A percentile compares a stretch with the other conserved stretches of the same genome.
Evolutionary conservation across 164 flowering plant species (phyloP).

Genomic region (Vitis riparia): DNA sequence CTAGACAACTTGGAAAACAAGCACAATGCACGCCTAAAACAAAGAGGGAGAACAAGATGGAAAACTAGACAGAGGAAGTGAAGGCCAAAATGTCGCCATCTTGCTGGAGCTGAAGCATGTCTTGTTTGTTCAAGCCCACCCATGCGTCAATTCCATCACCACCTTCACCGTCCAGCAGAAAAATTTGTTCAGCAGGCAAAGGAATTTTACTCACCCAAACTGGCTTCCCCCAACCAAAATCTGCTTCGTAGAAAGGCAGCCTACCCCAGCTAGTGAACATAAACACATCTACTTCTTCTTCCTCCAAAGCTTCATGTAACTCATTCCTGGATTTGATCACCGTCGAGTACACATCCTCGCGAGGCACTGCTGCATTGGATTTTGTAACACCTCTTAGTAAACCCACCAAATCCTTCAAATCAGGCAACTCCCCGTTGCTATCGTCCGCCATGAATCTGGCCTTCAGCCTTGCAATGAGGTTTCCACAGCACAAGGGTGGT

Average conservation of each 20-base stretch:
- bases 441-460: background rate
- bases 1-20: too few species aligned
- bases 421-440: background rate
- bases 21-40: too few species aligned
- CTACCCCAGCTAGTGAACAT: background rate
- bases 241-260: background rate
- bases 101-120: constrained; percentile 6
- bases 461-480: background rate
- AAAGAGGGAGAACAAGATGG: too few species aligned
- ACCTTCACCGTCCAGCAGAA: constrained; percentile 3
- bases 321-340: background rate
- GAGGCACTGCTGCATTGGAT: background rate
- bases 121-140: constrained; percentile 7
- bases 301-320: background rate
- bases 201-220: background rate
- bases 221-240: constrained; percentile 13
- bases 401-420: background rate
- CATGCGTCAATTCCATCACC: constrained; percentile 14
- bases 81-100: constrained; percentile 1
- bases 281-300: constrained; percentile 1
- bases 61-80: background rate
- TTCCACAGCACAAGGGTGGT: constrained; percentile 3
- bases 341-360: background rate
- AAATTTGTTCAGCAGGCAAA: background rate
- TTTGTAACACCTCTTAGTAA: background rate